These are phyloP conservation scores for Xylariaceae sp. DNA, from an alignment of 2,329 filamentous ascomycete species.

Conservation along the genomic window DNA sequence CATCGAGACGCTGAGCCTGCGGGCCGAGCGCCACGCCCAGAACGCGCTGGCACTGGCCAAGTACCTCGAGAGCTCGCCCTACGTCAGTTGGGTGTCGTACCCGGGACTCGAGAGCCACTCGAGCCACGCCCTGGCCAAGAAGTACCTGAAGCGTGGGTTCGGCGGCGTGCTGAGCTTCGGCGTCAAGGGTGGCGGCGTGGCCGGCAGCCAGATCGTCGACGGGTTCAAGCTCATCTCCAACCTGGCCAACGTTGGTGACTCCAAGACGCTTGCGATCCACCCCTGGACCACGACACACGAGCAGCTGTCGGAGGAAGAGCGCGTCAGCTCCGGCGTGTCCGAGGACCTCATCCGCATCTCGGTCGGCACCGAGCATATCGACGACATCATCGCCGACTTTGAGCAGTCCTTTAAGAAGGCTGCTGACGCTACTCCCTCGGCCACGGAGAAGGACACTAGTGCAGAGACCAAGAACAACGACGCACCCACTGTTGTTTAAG, in stretches of 20 bases:
- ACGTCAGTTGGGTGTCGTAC: conserved; percentile 94
- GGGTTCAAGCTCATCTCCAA: conserved; percentile 95
- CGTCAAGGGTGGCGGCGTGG: conserved; percentile 84
- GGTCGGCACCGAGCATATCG: conserved; percentile 94
- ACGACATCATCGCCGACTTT: conserved; percentile 96
- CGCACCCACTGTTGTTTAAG: conserved; percentile 44
- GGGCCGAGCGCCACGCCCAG: conserved; percentile 83
- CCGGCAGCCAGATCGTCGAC: conserved; percentile 88
- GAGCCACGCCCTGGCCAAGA: conserved; percentile 81
- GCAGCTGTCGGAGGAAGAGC: conserved; percentile 83
- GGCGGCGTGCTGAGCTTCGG: conserved; percentile 94
- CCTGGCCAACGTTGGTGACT: conserved; percentile 93
- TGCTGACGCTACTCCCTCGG: conserved; percentile 45
- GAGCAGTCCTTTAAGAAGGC: conserved; percentile 82
- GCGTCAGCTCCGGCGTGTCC: conserved; percentile 78
- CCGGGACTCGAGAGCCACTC: conserved; percentile 84
- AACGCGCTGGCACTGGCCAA: conserved; percentile 81
- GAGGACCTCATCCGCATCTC: conserved; percentile 94
- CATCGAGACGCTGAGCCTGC: conserved; percentile 85
- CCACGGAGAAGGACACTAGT: conserved; percentile 38
- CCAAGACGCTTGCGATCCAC: conserved; percentile 93
- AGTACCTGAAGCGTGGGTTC: conserved; percentile 82
- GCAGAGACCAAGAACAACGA: conserved; percentile 46
- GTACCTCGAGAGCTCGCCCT: conserved; percentile 81
- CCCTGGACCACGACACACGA: conserved; percentile 96